phyloP scores from a whole-genome alignment of 148 eudicot species.

The Vaccinium macrocarpon region DNA sequence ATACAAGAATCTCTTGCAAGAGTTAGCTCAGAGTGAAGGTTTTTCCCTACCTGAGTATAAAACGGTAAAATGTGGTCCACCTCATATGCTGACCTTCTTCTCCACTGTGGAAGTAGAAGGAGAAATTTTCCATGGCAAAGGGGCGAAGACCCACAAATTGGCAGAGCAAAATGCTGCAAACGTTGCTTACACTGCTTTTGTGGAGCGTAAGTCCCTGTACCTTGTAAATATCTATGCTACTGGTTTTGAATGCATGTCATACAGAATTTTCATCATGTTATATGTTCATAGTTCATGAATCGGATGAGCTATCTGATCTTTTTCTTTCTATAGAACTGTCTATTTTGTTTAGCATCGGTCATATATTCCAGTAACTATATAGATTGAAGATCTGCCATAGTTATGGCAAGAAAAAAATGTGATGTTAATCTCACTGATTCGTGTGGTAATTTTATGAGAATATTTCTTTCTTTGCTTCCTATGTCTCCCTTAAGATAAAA shows the following conservation, averaged over 20 bases:
- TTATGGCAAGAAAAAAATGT: not conserved
- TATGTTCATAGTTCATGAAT: not conserved
- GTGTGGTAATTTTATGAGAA: not conserved
- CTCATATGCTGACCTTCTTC: constrained; percentile 19
- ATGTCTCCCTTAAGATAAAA: not conserved
- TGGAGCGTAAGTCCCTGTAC: constrained; percentile 26
- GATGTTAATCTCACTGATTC: not conserved
- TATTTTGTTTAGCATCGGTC: not conserved
- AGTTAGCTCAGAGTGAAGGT: constrained; percentile 22
- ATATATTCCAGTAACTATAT: not conserved
- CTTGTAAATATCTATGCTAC: not conserved
- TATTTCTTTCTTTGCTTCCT: not conserved
- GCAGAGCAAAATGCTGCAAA: constrained; percentile 45
- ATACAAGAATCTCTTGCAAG: constrained; percentile 24
- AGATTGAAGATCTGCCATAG: not conserved
- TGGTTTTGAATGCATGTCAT: not conserved
- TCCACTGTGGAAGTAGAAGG: constrained; percentile 38
- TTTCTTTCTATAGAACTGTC: not conserved
- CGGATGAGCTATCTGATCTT: not conserved
- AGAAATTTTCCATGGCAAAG: constrained; percentile 29
- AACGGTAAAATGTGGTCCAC: constrained; percentile 16
- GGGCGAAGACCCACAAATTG: constrained; percentile 27
- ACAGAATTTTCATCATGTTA: not conserved
- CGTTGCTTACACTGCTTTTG: constrained; percentile 29
- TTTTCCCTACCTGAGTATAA: constrained; percentile 12